Base-by-base conservation (phyloP, 176 grass and related monocot genomes). In the Eragrostis curvula region DNA sequence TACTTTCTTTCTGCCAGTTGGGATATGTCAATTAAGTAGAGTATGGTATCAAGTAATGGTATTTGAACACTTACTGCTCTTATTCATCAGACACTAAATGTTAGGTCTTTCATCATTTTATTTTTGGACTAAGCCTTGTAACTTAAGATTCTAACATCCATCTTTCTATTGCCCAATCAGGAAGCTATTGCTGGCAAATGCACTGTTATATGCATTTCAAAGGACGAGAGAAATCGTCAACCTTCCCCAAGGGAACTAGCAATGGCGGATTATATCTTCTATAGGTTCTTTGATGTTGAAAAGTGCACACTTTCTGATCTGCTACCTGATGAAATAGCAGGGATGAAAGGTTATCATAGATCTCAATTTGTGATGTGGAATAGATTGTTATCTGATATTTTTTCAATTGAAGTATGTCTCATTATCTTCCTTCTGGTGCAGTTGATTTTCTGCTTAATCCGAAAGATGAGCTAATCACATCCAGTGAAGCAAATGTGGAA, bases 131-230 rank as follows among this genome's bases (percentile, higher is more conserved):
- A 55, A 52, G 20, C 80, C 47, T 85, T 48, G 18, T 17, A 67
- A 30, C 29, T 47, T 74, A 86, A 79, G 56, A 15, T 86, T 86
- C 20, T 83, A 83, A 64, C 67, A 73, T 9, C 21, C 60, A 72
- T 81, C 50, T 83, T 42, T 64, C 81, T 39, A 66, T 85, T 66
- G 27, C 23, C 85, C 44, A 81, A 84, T 60, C 61, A 96, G 96
- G 93, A 99, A 84, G 85, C 89, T 60, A 66, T 99, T 63, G 88
- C 77, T 91, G 96, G 90, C 45, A 99, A 94, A 94, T 96, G 96
- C 73, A 84, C 71, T 64, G 89, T 99, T 68, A 75, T 99, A 83
- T 99, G 96, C 86, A 88, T 77, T 65, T 99, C 83, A 82, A 94
- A 87, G 57, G 93, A 99, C 50, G 29, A 82, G 50, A 91, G 85